Evolutionary conservation across 768 basidiomycete species (phyloP), one percentile per base, ranked within the genome.

Genomic region (Lactarius evosmus): DNA sequence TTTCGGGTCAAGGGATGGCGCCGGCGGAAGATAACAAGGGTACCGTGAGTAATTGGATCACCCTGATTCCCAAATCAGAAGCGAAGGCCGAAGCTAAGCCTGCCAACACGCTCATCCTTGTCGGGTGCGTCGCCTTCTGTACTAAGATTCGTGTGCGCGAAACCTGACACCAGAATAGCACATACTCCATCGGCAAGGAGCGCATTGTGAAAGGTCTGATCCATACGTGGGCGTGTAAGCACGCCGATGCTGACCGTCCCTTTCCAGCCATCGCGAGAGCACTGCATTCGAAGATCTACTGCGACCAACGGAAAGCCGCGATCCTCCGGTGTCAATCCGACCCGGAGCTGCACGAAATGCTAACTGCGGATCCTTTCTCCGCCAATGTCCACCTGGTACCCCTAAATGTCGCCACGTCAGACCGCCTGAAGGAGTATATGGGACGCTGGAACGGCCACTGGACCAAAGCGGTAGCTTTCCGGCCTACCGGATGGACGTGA

Each of bases 151-250:
- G 4, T 6, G 11, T 11, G 27, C 29, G 4, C 25, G 60, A 30
- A 33, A n/a, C 8, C 54, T 58, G 52, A 66, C 29, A 40, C 27
- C 3, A 27, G 17, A 60, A 44, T 64, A 93, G 94, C 11, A 98
- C 97, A 0, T 99, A 99, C 75, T 93, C 93, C 0, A 93, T 98
- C 55, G 97, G 97, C 44, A 99, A 99, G 74, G 97, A 99, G 74
- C 86, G 97, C 27, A 90, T 98, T 44, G 95, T 97, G 44, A 97
- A 98, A 83, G 94, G 93, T 92, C 25, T 27, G 53, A 7, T 19
- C n/a, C 46, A 40, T 19, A 36, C 0, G 0, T 56, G n/a, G 3
- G n/a, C 17, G 44, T 33, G 4, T 25, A 38, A n/a, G 22, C 27
- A 29, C 34, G 16, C 14, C 25, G 19, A 32, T 32, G 9, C 40